Evolutionary conservation across 495 filamentous ascomycete genomes (phyloP), one percentile per base, ranked within the genome.

Genomic region (Tuber indicum): DNA sequence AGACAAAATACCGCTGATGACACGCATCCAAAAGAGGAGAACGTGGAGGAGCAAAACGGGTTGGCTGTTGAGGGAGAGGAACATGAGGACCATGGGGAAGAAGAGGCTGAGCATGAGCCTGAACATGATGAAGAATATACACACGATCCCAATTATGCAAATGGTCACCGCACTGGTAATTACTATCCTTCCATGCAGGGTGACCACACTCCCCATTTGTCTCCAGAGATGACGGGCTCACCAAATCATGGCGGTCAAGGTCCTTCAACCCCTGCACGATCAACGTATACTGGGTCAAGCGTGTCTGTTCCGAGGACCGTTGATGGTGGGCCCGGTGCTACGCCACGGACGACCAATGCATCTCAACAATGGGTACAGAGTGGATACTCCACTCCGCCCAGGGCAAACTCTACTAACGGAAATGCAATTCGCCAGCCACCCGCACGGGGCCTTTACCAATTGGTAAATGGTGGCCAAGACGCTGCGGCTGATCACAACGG

Each of bases 401-500:
- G 87, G 16, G 75, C 87, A 3, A 76, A 73, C 44, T 73, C 74
- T 32, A 45, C 82, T 42, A 83, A 77, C 19, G 81, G 81, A 52
- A 77, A 75, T 9, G n/a, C 80, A 41, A 81, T 81, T 47, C 81
- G 81, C 36, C 87, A 88, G 19, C 86, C 89, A 23, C 88, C 92
- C 7, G 89, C 92, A 0, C 93, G 93, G 84, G 96, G 91, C 80
- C 86, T 97, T 62, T 97, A 97, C 87, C 96, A 91, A 85, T 90
- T 95, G 70, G 94, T 97, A 84, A 94, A 91, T 82, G 94, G 95
- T 84, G 58, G 58, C 58, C 58, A 66, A 32, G 92, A 94, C 75
- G 73, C 80, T 73, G 52, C 81, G 69, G 72, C 81, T 45, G 81
- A 82, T 72, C 80, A 82, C 71, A 75, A 71, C 52, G 81, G 81